Conservation (phyloP, 345 rosid species). For the Bretschneidera sinensis region DNA sequence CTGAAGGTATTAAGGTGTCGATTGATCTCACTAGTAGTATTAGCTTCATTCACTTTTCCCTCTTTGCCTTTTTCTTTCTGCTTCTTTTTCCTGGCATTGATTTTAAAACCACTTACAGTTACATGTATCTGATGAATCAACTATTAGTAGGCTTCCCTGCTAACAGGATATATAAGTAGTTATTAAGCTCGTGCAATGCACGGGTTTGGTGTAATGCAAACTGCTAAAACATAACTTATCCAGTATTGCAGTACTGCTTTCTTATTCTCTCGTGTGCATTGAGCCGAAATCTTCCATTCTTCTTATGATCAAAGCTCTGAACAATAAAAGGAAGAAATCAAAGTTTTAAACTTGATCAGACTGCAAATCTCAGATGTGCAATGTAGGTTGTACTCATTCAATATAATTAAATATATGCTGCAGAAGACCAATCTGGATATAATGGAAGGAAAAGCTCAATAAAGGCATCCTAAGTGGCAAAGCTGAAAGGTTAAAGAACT, state of each 20-base stretch:
- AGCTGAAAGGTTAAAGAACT: too few species aligned
- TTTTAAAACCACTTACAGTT: constrained; percentile 18
- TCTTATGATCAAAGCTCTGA: constrained; percentile 64
- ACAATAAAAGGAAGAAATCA: constrained; percentile 4
- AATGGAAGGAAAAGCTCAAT: too few species aligned
- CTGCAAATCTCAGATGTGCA: not conserved
- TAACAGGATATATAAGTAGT: not conserved
- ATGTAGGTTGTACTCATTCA: too few species aligned
- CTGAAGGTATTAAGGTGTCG: constrained; percentile 4
- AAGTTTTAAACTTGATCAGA: not conserved
- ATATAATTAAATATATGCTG: too few species aligned
- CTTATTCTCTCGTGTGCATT: too few species aligned
- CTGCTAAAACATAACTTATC: too few species aligned
- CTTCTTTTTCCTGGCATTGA: constrained; percentile 48
- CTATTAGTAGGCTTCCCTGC: not conserved
- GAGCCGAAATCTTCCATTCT: constrained; percentile 61
- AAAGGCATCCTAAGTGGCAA: too few species aligned
- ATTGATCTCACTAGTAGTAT: constrained; percentile 16
- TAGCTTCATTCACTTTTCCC: constrained; percentile 19
- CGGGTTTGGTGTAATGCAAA: too few species aligned
- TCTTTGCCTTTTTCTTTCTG: constrained; percentile 38
- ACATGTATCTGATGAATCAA: not conserved
- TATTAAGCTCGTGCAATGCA: too few species aligned
- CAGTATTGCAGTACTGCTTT: too few species aligned
- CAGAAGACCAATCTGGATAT: too few species aligned